A percentile compares a stretch with the other conserved stretches of the same genome.
Evolutionary conservation across 106 monocot species (phyloP).

Genomic region (Narthecium ossifragum): DNA sequence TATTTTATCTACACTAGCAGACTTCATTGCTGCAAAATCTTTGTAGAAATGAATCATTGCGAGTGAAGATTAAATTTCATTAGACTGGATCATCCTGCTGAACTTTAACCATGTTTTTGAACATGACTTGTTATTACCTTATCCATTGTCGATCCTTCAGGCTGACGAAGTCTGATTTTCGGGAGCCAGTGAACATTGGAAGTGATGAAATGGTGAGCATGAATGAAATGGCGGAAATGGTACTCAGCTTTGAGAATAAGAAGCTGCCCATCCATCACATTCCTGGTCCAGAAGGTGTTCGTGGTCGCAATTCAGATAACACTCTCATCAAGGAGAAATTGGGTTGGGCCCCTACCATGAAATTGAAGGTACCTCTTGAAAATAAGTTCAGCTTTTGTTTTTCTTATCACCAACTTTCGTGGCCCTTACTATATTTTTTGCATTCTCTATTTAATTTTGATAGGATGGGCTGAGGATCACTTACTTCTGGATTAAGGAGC

Average conservation of each 20-base stretch:
- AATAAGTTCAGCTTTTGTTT: background rate
- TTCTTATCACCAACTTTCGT: background rate
- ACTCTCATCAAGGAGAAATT: constrained; percentile 90
- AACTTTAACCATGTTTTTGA: no score
- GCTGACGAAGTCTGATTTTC: constrained; percentile 21
- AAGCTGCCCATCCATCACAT: constrained; percentile 94
- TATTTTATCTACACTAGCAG: no score
- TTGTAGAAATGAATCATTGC: no score
- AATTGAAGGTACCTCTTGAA: constrained; percentile 44
- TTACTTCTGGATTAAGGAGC: constrained; percentile 97
- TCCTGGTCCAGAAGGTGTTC: constrained; percentile 95
- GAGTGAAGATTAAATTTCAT: no score
- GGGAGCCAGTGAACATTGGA: constrained; percentile 64
- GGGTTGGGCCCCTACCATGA: constrained; percentile 95
- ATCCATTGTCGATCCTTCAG: no score
- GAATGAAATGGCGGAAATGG: constrained; percentile 94
- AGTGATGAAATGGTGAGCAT: constrained; percentile 98
- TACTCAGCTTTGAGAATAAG: constrained; percentile 83
- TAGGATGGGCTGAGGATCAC: constrained; percentile 92
- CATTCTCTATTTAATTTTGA: constrained; percentile 5
- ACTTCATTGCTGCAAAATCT: no score
- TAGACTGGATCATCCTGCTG: no score
- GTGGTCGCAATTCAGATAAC: constrained; percentile 93
- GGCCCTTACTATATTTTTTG: background rate
- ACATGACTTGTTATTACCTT: no score